These are phyloP conservation scores for Fusarium sacchari DNA, from an alignment of 2,329 filamentous ascomycete genomes.

Conservation along the genomic window DNA sequence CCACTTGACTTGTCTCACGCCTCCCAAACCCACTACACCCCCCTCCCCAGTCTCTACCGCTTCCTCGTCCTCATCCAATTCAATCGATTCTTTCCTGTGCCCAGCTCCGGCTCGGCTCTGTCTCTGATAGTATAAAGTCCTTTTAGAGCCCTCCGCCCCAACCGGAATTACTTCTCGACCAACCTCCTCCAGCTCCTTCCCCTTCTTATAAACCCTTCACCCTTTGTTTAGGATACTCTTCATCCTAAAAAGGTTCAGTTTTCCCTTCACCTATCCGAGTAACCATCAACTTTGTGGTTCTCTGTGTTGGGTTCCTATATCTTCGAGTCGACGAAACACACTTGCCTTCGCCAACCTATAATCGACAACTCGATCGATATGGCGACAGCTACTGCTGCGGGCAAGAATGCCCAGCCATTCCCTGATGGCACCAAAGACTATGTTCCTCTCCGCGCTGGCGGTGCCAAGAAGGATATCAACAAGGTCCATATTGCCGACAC, in stretches of 20 bases:
- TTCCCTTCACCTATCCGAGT: slow-evolving; percentile 28
- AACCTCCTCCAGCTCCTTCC: slow-evolving; percentile 25
- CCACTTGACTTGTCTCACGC: slow-evolving; percentile 41
- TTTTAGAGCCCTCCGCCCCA: slow-evolving; percentile 43
- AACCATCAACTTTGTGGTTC: slow-evolving; percentile 31
- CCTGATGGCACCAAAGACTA: slow-evolving; percentile 67
- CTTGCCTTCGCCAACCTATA: slow-evolving; percentile 19
- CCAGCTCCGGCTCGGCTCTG: slow-evolving; percentile 37
- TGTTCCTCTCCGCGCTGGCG: slow-evolving; percentile 56
- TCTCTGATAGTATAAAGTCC: slow-evolving; percentile 44
- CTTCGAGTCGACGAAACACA: slow-evolving; percentile 23
- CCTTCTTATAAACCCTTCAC: slow-evolving; percentile 1
- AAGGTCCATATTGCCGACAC: slow-evolving; percentile 81
- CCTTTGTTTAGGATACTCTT: slow-evolving; percentile 32
- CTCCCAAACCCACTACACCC: slow-evolving; percentile 28
- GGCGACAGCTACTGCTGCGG: slow-evolving; percentile 54
- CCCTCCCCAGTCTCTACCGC: slow-evolving; percentile 30
- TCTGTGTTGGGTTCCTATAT: slow-evolving; percentile 28
- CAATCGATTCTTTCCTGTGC: slow-evolving; percentile 18
- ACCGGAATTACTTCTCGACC: slow-evolving; percentile 21
- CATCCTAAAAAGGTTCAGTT: slow-evolving; percentile 27
- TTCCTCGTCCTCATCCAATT: slow-evolving; percentile 30
- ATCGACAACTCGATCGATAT: slow-evolving; percentile 36
- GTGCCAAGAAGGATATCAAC: slow-evolving; percentile 36
- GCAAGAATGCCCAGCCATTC: slow-evolving; percentile 52